A percentile compares a stretch with the other conserved stretches of the same genome.
Conservation (phyloP, 495 filamentous ascomycete genomes). For the Tuber melanosporum region DNA sequence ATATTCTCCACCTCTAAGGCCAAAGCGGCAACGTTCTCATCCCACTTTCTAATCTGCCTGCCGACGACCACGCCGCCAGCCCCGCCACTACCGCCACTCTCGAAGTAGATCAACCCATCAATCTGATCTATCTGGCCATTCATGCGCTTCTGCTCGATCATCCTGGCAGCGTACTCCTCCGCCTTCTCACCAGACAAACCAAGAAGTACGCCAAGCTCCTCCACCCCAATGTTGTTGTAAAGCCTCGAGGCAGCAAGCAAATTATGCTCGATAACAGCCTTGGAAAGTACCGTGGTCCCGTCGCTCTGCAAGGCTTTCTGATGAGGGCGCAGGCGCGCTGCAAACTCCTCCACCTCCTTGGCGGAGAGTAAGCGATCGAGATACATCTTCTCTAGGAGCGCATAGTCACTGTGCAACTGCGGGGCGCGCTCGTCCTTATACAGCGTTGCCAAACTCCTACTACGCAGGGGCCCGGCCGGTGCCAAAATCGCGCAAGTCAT, state of each 20-base stretch:
- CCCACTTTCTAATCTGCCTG: constrained; percentile 74
- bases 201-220: constrained; percentile 67
- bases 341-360: constrained; percentile 78
- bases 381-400: constrained; percentile 96
- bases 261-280: constrained; percentile 93
- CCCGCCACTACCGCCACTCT: constrained; percentile 59
- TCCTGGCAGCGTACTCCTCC: constrained; percentile 82
- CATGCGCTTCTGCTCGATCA: constrained; percentile 90
- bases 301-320: constrained; percentile 84
- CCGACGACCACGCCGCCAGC: constrained; percentile 55
- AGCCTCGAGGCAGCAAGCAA: constrained; percentile 75
- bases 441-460: constrained; percentile 66
- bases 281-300: constrained; percentile 86
- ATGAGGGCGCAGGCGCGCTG: constrained; percentile 70
- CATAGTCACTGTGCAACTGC: constrained; percentile 63
- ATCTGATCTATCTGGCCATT: constrained; percentile 91
- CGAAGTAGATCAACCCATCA: constrained; percentile 78
- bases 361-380: constrained; percentile 75
- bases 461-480: constrained; percentile 79
- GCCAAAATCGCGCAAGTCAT: constrained; percentile 92
- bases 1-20: constrained; percentile 86
- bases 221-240: constrained; percentile 81
- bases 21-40: constrained; percentile 73
- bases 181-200: constrained; percentile 74
- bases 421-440: constrained; percentile 89